Evolutionary conservation across 139 green algal species (phyloP), one percentile per base, ranked within the genome.

Genomic region (Nannochloris sp.): DNA sequence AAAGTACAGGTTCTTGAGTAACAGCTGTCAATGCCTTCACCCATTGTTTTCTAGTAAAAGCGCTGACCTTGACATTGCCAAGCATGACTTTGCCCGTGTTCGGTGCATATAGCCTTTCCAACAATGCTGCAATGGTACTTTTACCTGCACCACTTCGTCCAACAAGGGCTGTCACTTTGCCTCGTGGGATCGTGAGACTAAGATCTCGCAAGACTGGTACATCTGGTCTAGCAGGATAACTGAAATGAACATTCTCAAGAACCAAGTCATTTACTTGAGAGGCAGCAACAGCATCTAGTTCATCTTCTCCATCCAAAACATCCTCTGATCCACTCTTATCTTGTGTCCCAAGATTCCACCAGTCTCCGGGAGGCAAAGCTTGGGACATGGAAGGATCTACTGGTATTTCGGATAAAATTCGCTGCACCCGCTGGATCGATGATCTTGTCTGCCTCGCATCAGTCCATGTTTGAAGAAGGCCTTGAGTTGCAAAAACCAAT

Each of bases 1-100:
- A 94, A 14, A 95, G 75, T 48, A 91, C 79, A 14, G 88, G 82
- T 66, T 94, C 88, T 66, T 94, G 86, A 36, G 69, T 76, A n/a
- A 87, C 73, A 25, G 92, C 76, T 10, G 84, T 76, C 11, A 95
- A 68, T 21, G 83, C 78, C 2, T 63, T 61, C 0, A 79, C 69
- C 86, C 84, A 95, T 61, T 89, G 79, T 3, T 74, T 72, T 9
- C 81, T 63, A 0, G 51, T 72, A 67, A 92, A 93, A 19, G 24
- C 21, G 7, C 14, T 11, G n/a, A 66, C 64, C 23, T 62, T 18
- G 4, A 19, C n/a, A 15, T 69, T 61, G 5, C 57, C 75, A 62
- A 87, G 66, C 24, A 27, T 66, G 50, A 87, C 71, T 21, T 23
- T 31, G 3, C 81, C 78, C 1, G 34, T 44, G 11, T 75, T 55